Percentiles rank a stretch among this genome's conserved stretches.
Conservation (phyloP, 331 rosid genomes). For the Prunus yedoensis region DNA sequence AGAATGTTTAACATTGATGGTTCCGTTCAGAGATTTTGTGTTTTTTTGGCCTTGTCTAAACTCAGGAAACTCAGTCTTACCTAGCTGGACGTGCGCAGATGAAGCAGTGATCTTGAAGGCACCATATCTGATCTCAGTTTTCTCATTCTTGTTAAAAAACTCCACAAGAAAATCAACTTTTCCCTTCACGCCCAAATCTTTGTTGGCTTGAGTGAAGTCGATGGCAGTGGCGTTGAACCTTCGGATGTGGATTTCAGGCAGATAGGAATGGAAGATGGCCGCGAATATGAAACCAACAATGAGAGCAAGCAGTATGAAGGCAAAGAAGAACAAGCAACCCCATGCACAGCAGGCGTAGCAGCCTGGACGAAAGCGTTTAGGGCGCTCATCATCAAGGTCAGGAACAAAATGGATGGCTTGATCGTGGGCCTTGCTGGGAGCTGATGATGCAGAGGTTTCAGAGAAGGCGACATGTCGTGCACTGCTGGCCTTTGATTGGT, state of each 20-base stretch:
- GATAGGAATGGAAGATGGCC: conserved; percentile 14
- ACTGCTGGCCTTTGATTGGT: conserved; percentile 19
- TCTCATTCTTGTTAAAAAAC: conserved; percentile 42
- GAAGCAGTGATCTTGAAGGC: conserved; percentile 18
- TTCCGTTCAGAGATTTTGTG: conserved; percentile 20
- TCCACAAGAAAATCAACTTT: background rate
- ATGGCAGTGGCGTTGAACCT: conserved; percentile 19
- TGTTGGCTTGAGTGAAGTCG: background rate
- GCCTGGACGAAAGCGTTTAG: background rate
- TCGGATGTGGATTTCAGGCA: conserved; percentile 21
- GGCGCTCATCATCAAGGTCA: conserved; percentile 12
- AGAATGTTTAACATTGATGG: conserved; percentile 1
- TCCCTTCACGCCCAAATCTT: background rate
- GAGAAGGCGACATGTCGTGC: conserved; percentile 16
- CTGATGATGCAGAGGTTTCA: background rate
- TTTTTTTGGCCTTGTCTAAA: conserved; percentile 35
- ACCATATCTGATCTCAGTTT: conserved; percentile 29
- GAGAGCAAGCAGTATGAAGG: conserved; percentile 24
- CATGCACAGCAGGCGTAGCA: conserved; percentile 25
- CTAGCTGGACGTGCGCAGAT: conserved; percentile 16
- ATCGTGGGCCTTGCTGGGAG: background rate
- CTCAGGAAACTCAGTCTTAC: background rate
- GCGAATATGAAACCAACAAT: conserved; percentile 8
- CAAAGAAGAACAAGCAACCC: conserved; percentile 17
- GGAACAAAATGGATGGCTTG: background rate